Evolutionary conservation across 2,329 filamentous ascomycete genomes (phyloP), one percentile per base, ranked within the genome.

Genomic region (Mycosphaerelloides madeirae): DNA sequence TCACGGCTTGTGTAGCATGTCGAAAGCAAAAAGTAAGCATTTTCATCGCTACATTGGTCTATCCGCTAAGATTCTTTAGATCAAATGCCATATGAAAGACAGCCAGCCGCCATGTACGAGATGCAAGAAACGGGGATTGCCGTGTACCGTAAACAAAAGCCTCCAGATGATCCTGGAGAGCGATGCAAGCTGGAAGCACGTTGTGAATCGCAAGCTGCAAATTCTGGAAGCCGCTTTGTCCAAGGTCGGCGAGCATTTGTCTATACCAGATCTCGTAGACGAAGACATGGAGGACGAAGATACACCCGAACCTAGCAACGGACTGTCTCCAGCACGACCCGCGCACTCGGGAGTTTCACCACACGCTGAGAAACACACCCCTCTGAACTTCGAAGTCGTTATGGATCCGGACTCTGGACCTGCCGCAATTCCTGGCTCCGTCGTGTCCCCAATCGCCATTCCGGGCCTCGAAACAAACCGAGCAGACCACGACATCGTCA

Each of bases 41-140:
- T 9, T 25, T 25, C 9, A 25, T 25, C 9, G 9, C 9, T 9
- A 6, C 22, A 25, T 9, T 6, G 22, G 5, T 25, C 6, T 9
- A 25, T 6, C 22, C 22, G 22, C 22, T 25, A 9, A 25, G 6
- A 25, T 6, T 25, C 5, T 6, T 9, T 9, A 25, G 62, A 64
- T 69, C 37, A 70, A 69, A 63, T 71, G 68, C 44, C 61, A 68
- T 43, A 70, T 70, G 66, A 49, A 53, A 37, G 61, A 65, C 41
- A 58, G 59, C 5, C 57, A 66, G 31, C 57, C 64, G 12, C 68
- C 67, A 3, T 71, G 68, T 51, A 58, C 60, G 3, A 53, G 68
- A 28, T 71, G 68, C 55, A 65, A 64, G 52, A 68, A 67, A 44
- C 56, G 66, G 35, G 65, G 65, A 22, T 46, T 71, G 12, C 57